Evolutionary conservation across 306 rosid species (phyloP).

Genomic region (Acacia melanoxylon): DNA sequence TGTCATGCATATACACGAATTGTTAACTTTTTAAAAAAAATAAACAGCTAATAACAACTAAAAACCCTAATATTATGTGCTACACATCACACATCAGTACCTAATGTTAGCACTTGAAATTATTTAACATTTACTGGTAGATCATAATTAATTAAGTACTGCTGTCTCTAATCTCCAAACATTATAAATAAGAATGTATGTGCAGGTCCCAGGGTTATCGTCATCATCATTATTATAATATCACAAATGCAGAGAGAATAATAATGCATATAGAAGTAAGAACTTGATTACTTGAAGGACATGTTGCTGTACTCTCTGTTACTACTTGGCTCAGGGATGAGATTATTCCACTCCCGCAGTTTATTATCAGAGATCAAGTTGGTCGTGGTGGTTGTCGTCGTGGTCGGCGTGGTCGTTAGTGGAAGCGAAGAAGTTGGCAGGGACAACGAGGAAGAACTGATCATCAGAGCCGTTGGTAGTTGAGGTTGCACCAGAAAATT

Average conservation of each 20-base stretch:
- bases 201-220: constrained; percentile 16
- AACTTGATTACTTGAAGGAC: constrained; percentile 74
- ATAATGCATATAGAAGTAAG: neutral
- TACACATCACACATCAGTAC: neutral
- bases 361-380: constrained; percentile 63
- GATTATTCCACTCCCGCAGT: constrained; percentile 93
- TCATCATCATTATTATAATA: neutral
- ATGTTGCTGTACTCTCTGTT: constrained; percentile 52
- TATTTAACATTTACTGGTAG: constrained; percentile 21
- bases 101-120: constrained; percentile 26
- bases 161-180: neutral
- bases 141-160: neutral
- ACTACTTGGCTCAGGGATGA: constrained; percentile 55
- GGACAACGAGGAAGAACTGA: neutral
- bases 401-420: neutral
- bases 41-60: neutral
- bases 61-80: constrained; percentile 27
- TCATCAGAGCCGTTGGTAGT: constrained; percentile 36
- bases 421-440: constrained; percentile 54
- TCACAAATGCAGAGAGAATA: neutral
- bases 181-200: constrained; percentile 35
- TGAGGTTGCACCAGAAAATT: constrained; percentile 46
- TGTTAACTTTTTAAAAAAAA: neutral
- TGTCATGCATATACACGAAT: neutral
- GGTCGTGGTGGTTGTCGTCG: neutral